Base-by-base conservation (phyloP, 108 stramenopile species). In the Chaetoceros muelleri region DNA sequence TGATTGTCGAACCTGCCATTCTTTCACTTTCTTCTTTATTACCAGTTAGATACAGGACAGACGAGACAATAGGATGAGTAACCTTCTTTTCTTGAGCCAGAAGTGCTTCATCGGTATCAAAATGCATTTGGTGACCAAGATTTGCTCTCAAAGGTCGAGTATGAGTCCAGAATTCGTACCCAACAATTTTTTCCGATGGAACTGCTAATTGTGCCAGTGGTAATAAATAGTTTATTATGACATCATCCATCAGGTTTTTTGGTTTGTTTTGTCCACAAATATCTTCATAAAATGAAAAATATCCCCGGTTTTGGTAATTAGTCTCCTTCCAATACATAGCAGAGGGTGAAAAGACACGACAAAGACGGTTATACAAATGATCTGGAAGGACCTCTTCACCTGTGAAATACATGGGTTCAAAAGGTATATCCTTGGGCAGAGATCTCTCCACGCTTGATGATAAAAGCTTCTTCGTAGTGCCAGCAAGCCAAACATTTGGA, bases 21-120 rank as follows among this genome's bases (percentile, higher is more conserved):
- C 52, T 44, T 16, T 44, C 13, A 2, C 27, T 34, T 10, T 57
- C 62, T 2, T 54, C 48, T 1, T 55, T 46, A 2, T 71, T 84
- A 13, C 85, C 85, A 5, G 85, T 83, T 52, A 93, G 57, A 53
- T 93, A 93, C 46, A 87, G 28, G 0, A 93, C 84, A 0, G 82
- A 81, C 1, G 83, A 85, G 8, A 83, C 48, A 16, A 81, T 71
- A 13, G 91, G 91, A 72, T 93, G 91, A 7, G 87, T 85, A 22
- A 93, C 70, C 28, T 69, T 65, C 17, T 64, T 53, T 22, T 80
- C 73, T 28, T 69, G 64, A 45, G 53, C 66, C 31, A 93, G 57
- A 52, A 87, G 47, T 2, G 81, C 65, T 69, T 93, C 91, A 45
- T 93, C 91, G 18, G 91, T 93, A 62, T 93, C 91, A 67, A 89